phyloP scores from a whole-genome alignment of 352 stramenopile species.

The Globisporangium viniferum region DNA sequence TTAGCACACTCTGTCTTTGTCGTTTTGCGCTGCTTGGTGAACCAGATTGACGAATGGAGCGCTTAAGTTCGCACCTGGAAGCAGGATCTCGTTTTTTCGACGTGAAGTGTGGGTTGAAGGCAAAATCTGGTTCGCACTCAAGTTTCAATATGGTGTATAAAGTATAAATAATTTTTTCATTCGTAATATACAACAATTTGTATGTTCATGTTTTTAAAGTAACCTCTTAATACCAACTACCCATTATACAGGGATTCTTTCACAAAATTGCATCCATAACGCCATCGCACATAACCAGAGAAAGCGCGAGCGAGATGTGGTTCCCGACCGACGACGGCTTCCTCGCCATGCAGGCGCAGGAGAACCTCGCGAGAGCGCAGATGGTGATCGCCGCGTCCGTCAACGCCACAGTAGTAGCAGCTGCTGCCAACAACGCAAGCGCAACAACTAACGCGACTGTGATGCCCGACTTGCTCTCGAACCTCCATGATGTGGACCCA shows the following conservation, averaged over 20 bases:
- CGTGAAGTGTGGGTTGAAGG: neutral
- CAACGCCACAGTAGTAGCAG: neutral
- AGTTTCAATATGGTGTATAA: neutral
- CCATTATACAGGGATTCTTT: neutral
- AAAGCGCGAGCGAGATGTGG: conserved; percentile 7
- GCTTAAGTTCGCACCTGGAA: neutral
- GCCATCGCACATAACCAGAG: neutral
- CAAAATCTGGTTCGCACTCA: neutral
- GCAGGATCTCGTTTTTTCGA: neutral
- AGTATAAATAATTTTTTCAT: neutral
- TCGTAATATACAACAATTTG: neutral
- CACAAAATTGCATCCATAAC: neutral
- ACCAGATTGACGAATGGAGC: neutral
- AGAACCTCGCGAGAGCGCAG: conserved; percentile 4
- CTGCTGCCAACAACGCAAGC: neutral
- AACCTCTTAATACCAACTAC: neutral
- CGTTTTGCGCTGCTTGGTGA: neutral
- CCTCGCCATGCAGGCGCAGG: conserved; percentile 12
- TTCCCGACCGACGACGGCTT: conserved; percentile 17
- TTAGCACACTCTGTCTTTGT: neutral
- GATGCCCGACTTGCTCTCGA: neutral
- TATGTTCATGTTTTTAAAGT: neutral
- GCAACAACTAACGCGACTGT: neutral
- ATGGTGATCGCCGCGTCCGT: neutral
- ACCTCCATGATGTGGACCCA: neutral